Base-by-base conservation (phyloP, 2,329 filamentous ascomycete species). In the Botryotinia globosa region DNA sequence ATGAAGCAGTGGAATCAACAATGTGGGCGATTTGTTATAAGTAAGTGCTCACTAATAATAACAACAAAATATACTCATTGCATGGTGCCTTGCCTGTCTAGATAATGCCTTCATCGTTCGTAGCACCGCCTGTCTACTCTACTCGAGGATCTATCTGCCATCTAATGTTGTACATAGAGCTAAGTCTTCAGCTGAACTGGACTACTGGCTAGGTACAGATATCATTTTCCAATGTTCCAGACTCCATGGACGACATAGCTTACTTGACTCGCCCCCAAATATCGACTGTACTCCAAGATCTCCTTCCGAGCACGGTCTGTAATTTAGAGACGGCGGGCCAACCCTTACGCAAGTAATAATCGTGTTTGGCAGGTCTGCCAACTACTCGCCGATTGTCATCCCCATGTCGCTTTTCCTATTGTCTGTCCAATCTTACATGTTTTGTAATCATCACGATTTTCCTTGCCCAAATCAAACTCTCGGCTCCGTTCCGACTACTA, bases 171-270 rank as follows among this genome's bases (percentile, higher is more conserved):
- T 67, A 67, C 65, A 67, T 42, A 18, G 48, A 29, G n/a, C n/a
- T 56, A 56, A 56, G 51, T 56, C 48, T 29, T 56, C 65, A 67
- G 65, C 65, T 67, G 65, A 67, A 42, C 48, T 42, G 22, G 20
- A 42, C 65, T 29, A 56, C n/a, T 56, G n/a, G n/a, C n/a, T 32
- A 56, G 48, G 34, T 67, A 67, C 65, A 67, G 48, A 67, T 25
- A 67, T 56, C 65, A 42, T 66, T 54, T 45, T 66, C 37, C 65
- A 56, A 67, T 42, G 65, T 67, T 56, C 65, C 65, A 56, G 65
- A 37, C 34, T 39, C 34, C 65, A 54, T 54, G 34, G 25, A 56
- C 34, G 45, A n/a, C 64, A 67, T 56, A 29, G 20, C 22, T 54
- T 56, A 22, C 48, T 56, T 29, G n/a, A 54, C 54, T 67, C 48